These are phyloP conservation scores for Panaeolus cyanescens DNA, from an alignment of 768 basidiomycete genomes.

Conservation along the genomic window DNA sequence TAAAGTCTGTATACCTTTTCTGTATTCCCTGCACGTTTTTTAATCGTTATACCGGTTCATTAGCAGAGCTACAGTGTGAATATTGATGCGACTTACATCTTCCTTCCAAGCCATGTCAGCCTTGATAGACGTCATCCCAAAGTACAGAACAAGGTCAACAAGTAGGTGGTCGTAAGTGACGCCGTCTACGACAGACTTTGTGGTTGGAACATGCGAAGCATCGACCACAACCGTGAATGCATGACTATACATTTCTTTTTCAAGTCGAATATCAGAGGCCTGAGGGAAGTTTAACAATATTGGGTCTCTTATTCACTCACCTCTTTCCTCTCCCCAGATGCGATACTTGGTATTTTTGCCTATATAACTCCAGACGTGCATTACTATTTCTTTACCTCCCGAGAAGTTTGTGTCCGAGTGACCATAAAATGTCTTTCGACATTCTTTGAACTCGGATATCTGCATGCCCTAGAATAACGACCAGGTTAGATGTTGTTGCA, in stretches of 20 bases:
- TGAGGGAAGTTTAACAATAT: too few relatives aligned
- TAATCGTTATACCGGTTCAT: background rate
- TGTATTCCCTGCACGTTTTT: background rate
- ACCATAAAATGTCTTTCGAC: background rate
- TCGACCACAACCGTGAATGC: background rate
- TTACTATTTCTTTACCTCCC: background rate
- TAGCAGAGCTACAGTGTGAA: background rate
- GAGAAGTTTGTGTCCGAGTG: background rate
- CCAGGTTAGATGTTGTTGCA: too few relatives aligned
- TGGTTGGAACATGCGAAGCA: background rate
- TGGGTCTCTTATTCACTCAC: background rate
- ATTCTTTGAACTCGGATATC: constrained; percentile 1
- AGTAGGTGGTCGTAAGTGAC: background rate
- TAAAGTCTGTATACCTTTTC: background rate
- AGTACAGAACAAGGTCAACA: background rate
- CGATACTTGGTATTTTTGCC: background rate
- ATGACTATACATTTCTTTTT: background rate
- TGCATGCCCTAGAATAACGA: background rate
- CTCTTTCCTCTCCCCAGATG: background rate
- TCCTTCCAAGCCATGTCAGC: background rate
- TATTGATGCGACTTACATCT: background rate
- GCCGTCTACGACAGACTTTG: background rate
- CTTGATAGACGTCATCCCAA: background rate
- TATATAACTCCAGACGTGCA: background rate
- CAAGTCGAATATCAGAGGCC: background rate